Percentiles rank a stretch among this genome's conserved stretches.
Evolutionary conservation across 2,329 filamentous ascomycete species (phyloP).

Genomic region (Colletotrichum sp.): DNA sequence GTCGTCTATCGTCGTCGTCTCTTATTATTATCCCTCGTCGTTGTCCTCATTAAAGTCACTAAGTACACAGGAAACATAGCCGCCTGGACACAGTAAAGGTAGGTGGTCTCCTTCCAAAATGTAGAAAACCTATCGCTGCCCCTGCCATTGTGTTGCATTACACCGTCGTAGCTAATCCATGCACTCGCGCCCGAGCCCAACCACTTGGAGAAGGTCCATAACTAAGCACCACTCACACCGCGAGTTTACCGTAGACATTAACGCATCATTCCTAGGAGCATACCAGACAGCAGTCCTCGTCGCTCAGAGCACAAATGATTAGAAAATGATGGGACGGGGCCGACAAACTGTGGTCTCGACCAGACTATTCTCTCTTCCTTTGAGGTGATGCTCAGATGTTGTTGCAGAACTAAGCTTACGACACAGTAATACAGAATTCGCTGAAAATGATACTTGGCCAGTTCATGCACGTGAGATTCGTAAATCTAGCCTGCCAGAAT

Average conservation of each 20-base stretch:
- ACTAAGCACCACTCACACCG: background rate
- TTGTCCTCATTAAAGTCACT: too few relatives aligned
- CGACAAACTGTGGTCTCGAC: accelerated
- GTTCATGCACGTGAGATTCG: background rate
- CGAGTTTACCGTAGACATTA: background rate
- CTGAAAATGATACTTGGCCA: accelerated
- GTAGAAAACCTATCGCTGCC: background rate
- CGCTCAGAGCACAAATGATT: background rate
- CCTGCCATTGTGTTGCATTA: background rate
- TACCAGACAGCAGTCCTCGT: background rate
- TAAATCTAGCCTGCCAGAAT: accelerated
- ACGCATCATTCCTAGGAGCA: background rate
- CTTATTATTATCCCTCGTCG: too few relatives aligned
- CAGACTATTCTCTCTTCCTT: background rate
- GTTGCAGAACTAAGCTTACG: accelerated
- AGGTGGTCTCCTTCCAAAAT: too few relatives aligned
- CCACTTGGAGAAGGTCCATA: background rate
- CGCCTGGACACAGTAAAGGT: too few relatives aligned
- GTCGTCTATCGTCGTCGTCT: too few relatives aligned
- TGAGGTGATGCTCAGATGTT: background rate
- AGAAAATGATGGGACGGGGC: background rate
- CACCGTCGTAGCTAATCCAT: too few relatives aligned
- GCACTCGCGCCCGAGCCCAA: background rate
- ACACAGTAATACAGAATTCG: background rate
- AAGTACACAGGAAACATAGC: too few relatives aligned